These are phyloP conservation scores for Vaccinium myrtillus DNA, from an alignment of 148 eudicot genomes.

Conservation along the genomic window DNA sequence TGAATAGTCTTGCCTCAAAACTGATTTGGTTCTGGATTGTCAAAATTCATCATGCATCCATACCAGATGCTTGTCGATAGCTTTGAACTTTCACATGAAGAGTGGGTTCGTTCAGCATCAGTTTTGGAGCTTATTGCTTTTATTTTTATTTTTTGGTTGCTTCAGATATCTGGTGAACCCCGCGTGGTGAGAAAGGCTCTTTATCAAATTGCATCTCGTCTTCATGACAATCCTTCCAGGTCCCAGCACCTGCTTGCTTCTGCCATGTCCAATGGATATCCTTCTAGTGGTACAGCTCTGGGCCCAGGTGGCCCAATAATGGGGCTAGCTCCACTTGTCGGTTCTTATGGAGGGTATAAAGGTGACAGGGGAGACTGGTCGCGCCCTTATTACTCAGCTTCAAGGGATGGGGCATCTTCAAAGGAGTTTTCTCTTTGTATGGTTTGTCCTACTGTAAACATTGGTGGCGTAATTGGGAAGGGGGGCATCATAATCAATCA, in stretches of 20 bases:
- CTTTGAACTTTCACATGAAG: not conserved
- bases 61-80: not conserved
- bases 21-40: not conserved
- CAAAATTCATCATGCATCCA: not conserved
- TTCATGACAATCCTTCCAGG: conserved; percentile 93
- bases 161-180: conserved; percentile 86
- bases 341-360: conserved; percentile 83
- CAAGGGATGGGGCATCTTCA: conserved; percentile 63
- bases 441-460: conserved; percentile 78
- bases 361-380: conserved; percentile 74
- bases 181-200: conserved; percentile 77
- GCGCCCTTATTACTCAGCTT: conserved; percentile 56
- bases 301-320: conserved; percentile 72
- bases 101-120: not conserved
- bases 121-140: not conserved
- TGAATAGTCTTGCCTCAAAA: not conserved
- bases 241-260: conserved; percentile 87
- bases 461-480: conserved; percentile 97
- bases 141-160: not conserved
- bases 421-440: conserved; percentile 84
- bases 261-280: conserved; percentile 46
- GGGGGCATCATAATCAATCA: conserved; percentile 92
- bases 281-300: conserved; percentile 63
- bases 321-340: conserved; percentile 70
- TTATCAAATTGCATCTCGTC: conserved; percentile 74